Percentiles rank a stretch among this genome's conserved stretches.
Evolutionary conservation across 768 basidiomycete genomes (phyloP).

Genomic region (Mycena epipterygia): DNA sequence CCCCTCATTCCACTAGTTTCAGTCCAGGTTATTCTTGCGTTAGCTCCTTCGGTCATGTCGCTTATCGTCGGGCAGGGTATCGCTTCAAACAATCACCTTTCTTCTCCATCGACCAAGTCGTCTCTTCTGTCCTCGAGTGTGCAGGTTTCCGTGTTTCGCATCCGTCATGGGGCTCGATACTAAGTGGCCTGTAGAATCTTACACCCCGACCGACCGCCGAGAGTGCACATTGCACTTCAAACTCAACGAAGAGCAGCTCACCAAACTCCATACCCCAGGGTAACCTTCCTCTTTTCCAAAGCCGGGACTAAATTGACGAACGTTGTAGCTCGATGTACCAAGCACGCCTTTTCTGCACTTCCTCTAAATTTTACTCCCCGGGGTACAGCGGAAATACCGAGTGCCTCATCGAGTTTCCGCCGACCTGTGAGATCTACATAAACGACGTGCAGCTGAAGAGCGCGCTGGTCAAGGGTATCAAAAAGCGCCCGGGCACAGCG

Average conservation of each 20-base stretch:
- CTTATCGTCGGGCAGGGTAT: slow-evolving; percentile 1
- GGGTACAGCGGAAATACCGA: slow-evolving; percentile 51
- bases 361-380: slow-evolving; percentile 63
- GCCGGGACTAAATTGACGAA: not conserved
- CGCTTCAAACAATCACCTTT: slow-evolving; percentile 70
- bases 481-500: slow-evolving; percentile 79
- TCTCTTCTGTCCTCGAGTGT: slow-evolving; percentile 64
- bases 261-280: slow-evolving; percentile 14
- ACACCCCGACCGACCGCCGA: slow-evolving; percentile 65
- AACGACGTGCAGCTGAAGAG: slow-evolving; percentile 58
- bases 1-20: not conserved
- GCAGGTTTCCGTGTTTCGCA: slow-evolving; percentile 40
- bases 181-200: slow-evolving; percentile 50
- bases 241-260: slow-evolving; percentile 58
- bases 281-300: not conserved
- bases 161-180: too few species aligned
- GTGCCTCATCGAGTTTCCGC: slow-evolving; percentile 76
- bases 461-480: slow-evolving; percentile 73
- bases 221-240: slow-evolving; percentile 58
- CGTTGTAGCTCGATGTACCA: slow-evolving; percentile 62
- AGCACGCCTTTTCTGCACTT: slow-evolving; percentile 76
- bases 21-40: not conserved
- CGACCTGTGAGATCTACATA: slow-evolving; percentile 73
- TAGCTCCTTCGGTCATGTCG: not conserved
- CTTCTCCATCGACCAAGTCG: slow-evolving; percentile 59